Evolutionary conservation across 1,139 yeast genomes (phyloP), one percentile per base, ranked within the genome.

Genomic region (Geotrichum aggregatum): DNA sequence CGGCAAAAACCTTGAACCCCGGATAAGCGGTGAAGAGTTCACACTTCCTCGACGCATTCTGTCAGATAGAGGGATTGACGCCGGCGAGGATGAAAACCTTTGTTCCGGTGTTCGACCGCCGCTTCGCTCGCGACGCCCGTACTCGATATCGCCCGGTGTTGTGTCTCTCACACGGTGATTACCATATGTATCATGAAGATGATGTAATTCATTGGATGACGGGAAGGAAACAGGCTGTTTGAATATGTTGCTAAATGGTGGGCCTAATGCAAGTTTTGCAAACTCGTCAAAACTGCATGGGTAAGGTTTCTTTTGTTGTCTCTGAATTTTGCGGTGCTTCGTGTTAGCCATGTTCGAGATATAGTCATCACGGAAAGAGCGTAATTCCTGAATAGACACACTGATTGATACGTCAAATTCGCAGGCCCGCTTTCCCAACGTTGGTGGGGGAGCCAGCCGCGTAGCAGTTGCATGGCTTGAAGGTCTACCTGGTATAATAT

Each of bases 301-400:
- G 43, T 16, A 14, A 11, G 18, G 2, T 11, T 24, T 45, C 39
- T 35, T 34, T 16, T 22, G 39, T 2, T 44, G 21, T 16, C 26
- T 26, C 16, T 5, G 2, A 6, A 26, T 21, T 34, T 33, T 34
- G 31, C 47, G 46, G n/a, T 47, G 43, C 4, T 46, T 41, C 6
- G 44, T 31, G 14, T 33, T 21, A n/a, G 13, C 16, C 55, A 52
- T 52, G 18, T 52, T 46, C 11, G 22, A 26, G 16, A 8, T 19
- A 22, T 52, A 52, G 36, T 52, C 41, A 31, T 52, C 52, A 3
- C 52, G 50, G 13, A 28, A 51, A 10, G 19, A 33, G 7, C 54
- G 31, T 13, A 51, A 34, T 2, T n/a, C 38, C n/a, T 46, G 47
- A 8, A 48, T 26, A 7, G 54, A 33, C 19, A 52, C n/a, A 35